These are phyloP conservation scores for Talinum fruticosum DNA, from an alignment of 148 eudicot species.

Conservation along the genomic window DNA sequence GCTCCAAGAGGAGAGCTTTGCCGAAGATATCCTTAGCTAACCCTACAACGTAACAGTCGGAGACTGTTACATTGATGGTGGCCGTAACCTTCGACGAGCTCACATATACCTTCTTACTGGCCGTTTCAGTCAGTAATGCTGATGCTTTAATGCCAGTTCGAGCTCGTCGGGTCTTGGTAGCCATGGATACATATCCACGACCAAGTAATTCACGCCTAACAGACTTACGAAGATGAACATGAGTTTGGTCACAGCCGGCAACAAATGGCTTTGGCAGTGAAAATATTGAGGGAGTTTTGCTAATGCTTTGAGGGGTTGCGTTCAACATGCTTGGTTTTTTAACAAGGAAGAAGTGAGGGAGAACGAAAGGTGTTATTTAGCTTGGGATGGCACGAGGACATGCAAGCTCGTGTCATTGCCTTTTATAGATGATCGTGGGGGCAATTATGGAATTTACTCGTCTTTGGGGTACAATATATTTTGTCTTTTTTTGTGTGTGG, in stretches of 20 bases:
- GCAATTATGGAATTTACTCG: too few relatives aligned
- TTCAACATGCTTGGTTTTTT: neutral
- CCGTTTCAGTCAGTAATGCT: too few relatives aligned
- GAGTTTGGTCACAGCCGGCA: neutral
- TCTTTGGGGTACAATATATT: too few relatives aligned
- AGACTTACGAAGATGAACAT: neutral
- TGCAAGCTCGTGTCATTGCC: too few relatives aligned
- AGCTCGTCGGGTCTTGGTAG: neutral
- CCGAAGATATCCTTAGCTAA: constrained; percentile 26
- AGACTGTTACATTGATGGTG: constrained; percentile 21
- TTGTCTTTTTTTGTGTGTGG: too few relatives aligned
- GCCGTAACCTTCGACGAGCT: constrained; percentile 23
- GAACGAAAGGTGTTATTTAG: too few relatives aligned
- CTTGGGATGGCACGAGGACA: too few relatives aligned
- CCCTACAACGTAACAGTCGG: too few relatives aligned
- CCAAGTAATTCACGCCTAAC: neutral
- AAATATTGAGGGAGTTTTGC: neutral
- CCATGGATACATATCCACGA: neutral
- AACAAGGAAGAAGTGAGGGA: too few relatives aligned
- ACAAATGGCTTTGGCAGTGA: constrained; percentile 4
- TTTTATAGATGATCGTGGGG: too few relatives aligned
- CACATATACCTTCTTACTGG: too few relatives aligned
- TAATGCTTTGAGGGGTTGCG: neutral
- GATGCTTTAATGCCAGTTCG: neutral
- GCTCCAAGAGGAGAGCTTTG: constrained; percentile 34